Evolutionary conservation across 208 protist species (phyloP), one percentile per base, ranked within the genome.

Genomic region (Crithidia thermophila): DNA sequence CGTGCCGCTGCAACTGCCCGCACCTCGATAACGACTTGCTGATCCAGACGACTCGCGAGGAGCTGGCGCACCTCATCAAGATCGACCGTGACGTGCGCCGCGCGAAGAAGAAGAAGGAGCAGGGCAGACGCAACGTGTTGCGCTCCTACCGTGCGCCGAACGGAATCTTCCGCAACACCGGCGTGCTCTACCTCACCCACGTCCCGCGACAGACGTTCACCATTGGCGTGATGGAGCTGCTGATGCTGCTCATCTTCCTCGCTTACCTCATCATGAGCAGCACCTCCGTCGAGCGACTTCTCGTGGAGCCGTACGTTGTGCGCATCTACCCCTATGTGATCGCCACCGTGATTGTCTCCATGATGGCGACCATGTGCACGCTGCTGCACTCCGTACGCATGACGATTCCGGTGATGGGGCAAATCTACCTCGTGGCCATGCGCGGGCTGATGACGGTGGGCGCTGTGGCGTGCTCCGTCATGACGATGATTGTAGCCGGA

Each of bases 121-220:
- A 60, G 45, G 60, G 42, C 28, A 67, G 46, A 2, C 77, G 75
- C 51, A 76, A 69, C 53, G 70, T 67, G 20, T 30, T 88, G 36
- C 59, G 61, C 11, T 31, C 34, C 2, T 90, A 87, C 61, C 62
- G 67, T 0, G 76, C 81, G 5, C 79, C 84, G 3, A 36, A 56
- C 30, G 81, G 82, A 0, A 27, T 88, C 33, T 88, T 91, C 37
- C 64, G 80, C 43, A 16, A 23, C 30, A 91, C 86, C 20, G 82
- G 83, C 21, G 65, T 90, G 4, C 72, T 95, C 21, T 90, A 85
- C 67, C 65, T 91, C 27, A 91, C 86, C 6, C 67, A 79, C 34
- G 49, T 95, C 36, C 82, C 87, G 3, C 60, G 60, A 36, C 81
- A 93, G 39, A 95, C 90, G 7, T 78, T 93, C 63, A 77, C 72